Conservation (phyloP, 1,284 basidiomycete genomes). For the Anthracocystis setariae region DNA sequence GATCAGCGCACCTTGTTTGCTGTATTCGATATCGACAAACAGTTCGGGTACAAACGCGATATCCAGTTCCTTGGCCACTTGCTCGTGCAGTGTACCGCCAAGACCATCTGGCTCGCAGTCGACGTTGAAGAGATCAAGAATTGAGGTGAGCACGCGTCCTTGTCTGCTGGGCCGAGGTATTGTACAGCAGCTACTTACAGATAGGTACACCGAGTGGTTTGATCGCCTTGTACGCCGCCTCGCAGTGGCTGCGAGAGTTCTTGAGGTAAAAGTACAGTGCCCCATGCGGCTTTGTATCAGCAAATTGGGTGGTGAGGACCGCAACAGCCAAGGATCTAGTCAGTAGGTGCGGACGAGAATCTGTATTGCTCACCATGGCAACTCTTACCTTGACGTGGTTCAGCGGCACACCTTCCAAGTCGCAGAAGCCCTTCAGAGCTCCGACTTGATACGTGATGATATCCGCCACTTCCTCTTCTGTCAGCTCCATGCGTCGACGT, state of each 20-base stretch:
- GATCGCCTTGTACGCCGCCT: slow-evolving; percentile 31
- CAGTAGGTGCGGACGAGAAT: too few species aligned
- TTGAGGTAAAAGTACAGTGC: slow-evolving; percentile 44
- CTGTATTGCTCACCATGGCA: neutral
- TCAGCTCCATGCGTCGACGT: slow-evolving; percentile 30
- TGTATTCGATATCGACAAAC: slow-evolving; percentile 45
- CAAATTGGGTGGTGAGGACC: too few species aligned
- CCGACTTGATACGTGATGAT: slow-evolving; percentile 44
- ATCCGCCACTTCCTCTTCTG: slow-evolving; percentile 32
- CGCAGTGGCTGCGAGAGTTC: slow-evolving; percentile 18
- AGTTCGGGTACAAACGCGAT: slow-evolving; percentile 38
- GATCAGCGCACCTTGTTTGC: slow-evolving; percentile 28
- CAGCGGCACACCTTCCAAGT: slow-evolving; percentile 27
- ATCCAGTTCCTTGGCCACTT: slow-evolving; percentile 20
- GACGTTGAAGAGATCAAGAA: neutral
- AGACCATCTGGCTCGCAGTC: slow-evolving; percentile 22
- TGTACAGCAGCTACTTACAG: slow-evolving; percentile 13
- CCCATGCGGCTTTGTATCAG: slow-evolving; percentile 21
- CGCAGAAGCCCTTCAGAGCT: slow-evolving; percentile 35
- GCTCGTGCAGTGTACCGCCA: slow-evolving; percentile 28
- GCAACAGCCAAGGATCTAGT: too few species aligned
- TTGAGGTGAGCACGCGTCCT: neutral
- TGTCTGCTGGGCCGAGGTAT: neutral
- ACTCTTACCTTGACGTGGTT: slow-evolving; percentile 34
- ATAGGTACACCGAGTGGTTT: slow-evolving; percentile 30